A percentile compares a stretch with the other conserved stretches of the same genome.
Conservation (phyloP, 2,329 filamentous ascomycete genomes). For the Sporothrix inflata region DNA sequence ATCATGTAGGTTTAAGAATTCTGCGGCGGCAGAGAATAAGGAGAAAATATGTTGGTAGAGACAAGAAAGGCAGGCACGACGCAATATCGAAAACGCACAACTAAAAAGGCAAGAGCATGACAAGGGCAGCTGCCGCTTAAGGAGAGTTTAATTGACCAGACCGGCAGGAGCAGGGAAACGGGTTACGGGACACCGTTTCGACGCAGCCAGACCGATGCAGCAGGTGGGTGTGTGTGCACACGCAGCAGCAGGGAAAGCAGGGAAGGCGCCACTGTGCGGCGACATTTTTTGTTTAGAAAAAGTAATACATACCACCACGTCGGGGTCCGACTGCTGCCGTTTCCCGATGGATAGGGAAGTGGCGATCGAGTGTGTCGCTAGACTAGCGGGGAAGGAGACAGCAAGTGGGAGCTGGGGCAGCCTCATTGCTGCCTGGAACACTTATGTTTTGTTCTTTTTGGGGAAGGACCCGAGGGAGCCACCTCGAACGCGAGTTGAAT, state of each 20-base stretch:
- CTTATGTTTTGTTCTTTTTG: not conserved
- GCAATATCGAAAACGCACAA: not conserved
- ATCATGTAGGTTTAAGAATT: not conserved
- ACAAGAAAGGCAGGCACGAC: not conserved
- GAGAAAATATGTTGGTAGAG: not conserved
- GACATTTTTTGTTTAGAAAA: not conserved
- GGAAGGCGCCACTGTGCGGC: conserved; percentile 3
- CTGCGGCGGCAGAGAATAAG: not conserved
- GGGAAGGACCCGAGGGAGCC: not conserved
- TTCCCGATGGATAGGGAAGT: conserved; percentile 12
- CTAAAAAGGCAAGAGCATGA: not conserved
- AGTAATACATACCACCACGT: not conserved
- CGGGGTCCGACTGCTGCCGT: conserved; percentile 19
- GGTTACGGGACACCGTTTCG: conserved; percentile 12
- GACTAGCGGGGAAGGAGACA: not conserved
- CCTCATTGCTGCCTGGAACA: not conserved
- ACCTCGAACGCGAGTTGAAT: not conserved
- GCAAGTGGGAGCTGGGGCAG: not conserved
- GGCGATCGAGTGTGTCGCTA: not conserved
- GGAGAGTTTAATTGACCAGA: not conserved
- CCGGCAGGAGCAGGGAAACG: not conserved
- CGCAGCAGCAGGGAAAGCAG: not conserved
- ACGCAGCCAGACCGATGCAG: not conserved
- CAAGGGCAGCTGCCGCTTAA: not conserved
- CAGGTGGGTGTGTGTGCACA: not conserved